Conservation (phyloP, 2,329 filamentous ascomycete species). For the Furcasterigmium furcatum region DNA sequence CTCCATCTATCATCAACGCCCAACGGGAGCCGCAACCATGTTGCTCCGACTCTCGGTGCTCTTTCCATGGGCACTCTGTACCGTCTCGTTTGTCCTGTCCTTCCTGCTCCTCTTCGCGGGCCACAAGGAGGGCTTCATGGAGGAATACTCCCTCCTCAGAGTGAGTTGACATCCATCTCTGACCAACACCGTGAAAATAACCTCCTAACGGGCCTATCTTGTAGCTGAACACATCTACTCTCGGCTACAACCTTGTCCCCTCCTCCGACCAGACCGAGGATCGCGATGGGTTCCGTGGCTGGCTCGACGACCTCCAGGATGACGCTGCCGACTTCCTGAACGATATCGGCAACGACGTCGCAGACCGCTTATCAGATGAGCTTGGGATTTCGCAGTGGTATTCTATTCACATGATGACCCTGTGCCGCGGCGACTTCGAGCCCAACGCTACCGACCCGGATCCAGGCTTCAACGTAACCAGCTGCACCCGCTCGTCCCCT, state of each 20-base stretch:
- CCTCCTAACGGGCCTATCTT: neutral
- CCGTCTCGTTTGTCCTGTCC: slow-evolving; percentile 34
- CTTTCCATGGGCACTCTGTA: slow-evolving; percentile 30
- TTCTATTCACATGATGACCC: slow-evolving; percentile 44
- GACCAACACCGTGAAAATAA: too few species aligned
- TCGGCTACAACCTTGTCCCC: slow-evolving; percentile 28
- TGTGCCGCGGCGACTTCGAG: slow-evolving; percentile 42
- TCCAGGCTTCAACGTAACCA: slow-evolving; percentile 37
- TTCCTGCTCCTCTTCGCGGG: slow-evolving; percentile 37
- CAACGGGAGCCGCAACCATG: slow-evolving; percentile 1
- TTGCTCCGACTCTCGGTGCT: slow-evolving; percentile 23
- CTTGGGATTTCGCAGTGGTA: slow-evolving; percentile 49
- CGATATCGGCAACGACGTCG: slow-evolving; percentile 33
- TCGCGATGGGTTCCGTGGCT: slow-evolving; percentile 21
- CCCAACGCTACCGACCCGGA: slow-evolving; percentile 35
- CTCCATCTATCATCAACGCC: neutral
- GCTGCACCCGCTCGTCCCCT: slow-evolving; percentile 37
- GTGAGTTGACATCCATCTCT: slow-evolving; percentile 18
- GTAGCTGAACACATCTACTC: slow-evolving; percentile 33
- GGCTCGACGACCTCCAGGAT: slow-evolving; percentile 22
- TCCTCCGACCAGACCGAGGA: slow-evolving; percentile 14
- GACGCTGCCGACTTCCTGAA: slow-evolving; percentile 33
- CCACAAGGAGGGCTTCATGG: slow-evolving; percentile 36
- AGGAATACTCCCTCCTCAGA: slow-evolving; percentile 36
- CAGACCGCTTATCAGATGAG: slow-evolving; percentile 34